phyloP scores from a whole-genome alignment of 1,284 basidiomycete species.

The Leccinum variabile region DNA sequence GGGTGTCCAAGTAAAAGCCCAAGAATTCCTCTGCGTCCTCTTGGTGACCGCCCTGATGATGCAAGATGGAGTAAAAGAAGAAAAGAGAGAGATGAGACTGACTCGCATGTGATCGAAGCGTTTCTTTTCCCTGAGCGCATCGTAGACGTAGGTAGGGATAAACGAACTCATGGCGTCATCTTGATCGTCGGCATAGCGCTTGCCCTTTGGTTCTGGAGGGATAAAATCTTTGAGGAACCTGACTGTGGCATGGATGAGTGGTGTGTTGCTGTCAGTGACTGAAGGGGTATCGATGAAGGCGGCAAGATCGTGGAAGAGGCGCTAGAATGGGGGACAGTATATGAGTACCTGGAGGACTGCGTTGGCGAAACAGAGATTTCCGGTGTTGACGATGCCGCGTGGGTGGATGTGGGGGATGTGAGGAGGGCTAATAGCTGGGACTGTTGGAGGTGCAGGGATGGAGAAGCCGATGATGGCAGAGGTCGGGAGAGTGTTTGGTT shows the following conservation, averaged over 20 bases:
- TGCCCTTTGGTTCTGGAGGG: constrained; percentile 37
- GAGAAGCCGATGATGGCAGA: constrained; percentile 71
- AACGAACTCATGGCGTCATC: constrained; percentile 65
- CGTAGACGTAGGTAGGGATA: constrained; percentile 88
- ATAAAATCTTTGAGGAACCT: constrained; percentile 82
- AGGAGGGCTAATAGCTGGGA: constrained; percentile 60
- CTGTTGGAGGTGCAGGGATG: constrained; percentile 49
- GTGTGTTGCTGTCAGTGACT: constrained; percentile 52
- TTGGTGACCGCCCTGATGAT: constrained; percentile 81
- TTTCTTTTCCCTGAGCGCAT: constrained; percentile 94
- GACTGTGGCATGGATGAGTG: constrained; percentile 83
- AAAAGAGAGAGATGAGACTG: neutral
- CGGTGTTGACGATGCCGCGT: constrained; percentile 89
- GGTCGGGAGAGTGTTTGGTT: constrained; percentile 50
- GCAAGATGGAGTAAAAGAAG: constrained; percentile 2
- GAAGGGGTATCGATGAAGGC: constrained; percentile 40
- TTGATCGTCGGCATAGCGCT: constrained; percentile 35
- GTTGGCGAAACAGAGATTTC: constrained; percentile 98
- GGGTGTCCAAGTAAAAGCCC: constrained; percentile 94
- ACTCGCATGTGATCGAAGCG: constrained; percentile 92
- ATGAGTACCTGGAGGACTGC: constrained; percentile 90
- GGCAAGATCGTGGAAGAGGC: constrained; percentile 75
- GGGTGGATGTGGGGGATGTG: constrained; percentile 54
- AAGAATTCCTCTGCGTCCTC: constrained; percentile 99
- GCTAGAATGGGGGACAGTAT: constrained; percentile 86